Percentiles rank a stretch among this genome's conserved stretches.
phyloP scores from a whole-genome alignment of 805 yeast species.

The Pichia cabralensis region DNA sequence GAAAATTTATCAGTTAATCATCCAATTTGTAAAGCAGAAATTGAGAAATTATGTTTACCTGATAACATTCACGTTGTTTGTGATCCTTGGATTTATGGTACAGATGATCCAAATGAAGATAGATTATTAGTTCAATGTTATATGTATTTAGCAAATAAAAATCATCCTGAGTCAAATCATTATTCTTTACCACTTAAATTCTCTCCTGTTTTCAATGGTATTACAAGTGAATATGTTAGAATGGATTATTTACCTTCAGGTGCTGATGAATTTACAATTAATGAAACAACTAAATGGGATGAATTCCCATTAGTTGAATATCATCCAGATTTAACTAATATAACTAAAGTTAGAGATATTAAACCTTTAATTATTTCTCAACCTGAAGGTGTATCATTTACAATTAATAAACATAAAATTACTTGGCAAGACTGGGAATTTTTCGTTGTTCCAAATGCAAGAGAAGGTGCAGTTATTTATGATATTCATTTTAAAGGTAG shows the following conservation, averaged over 20 bases:
- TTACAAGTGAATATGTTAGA: conserved; percentile 51
- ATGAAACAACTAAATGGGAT: conserved; percentile 53
- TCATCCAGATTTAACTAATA: conserved; percentile 61
- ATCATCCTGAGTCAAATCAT: conserved; percentile 65
- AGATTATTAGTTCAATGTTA: conserved; percentile 63
- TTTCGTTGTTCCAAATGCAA: conserved; percentile 55
- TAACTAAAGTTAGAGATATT: conserved; percentile 38
- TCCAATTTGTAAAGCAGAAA: conserved; percentile 52
- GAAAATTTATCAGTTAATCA: conserved; percentile 43
- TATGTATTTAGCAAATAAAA: conserved; percentile 59
- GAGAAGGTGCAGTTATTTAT: conserved; percentile 74
- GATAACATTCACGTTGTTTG: conserved; percentile 40
- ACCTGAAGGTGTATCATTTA: conserved; percentile 75
- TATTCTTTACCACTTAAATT: conserved; percentile 66
- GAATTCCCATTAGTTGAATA: conserved; percentile 56
- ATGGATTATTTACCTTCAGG: conserved; percentile 71
- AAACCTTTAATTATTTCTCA: conserved; percentile 63
- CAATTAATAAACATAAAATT: conserved; percentile 48
- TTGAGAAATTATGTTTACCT: conserved; percentile 59
- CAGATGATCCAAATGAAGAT: conserved; percentile 49
- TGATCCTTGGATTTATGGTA: conserved; percentile 86
- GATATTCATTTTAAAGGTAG: conserved; percentile 70
- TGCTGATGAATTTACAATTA: conserved; percentile 47
- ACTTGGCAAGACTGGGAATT: conserved; percentile 83
- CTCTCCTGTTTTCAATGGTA: conserved; percentile 61